Base-by-base conservation (phyloP, 441 rosid species). In the Gossypium davidsonii region DNA sequence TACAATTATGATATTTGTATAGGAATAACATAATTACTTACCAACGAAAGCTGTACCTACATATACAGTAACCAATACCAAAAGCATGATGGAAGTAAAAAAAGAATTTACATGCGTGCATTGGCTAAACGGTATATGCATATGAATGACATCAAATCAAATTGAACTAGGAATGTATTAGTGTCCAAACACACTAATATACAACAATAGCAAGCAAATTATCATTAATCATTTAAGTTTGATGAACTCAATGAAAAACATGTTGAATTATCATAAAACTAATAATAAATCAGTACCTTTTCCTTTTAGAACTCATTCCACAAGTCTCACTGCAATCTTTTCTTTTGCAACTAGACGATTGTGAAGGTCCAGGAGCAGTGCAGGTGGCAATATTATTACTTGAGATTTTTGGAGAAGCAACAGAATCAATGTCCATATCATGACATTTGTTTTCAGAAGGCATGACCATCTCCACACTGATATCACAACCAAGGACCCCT, bases 281-380 rank as follows among this genome's bases (percentile, higher is more conserved):
- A 74, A 46, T 37, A 20, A 57, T 55, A 63, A 25, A 63, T 69
- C 4, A 66, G 73, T 77, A 87, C 92, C 92, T 86, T 85, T 74
- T 75, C 72, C 76, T 82, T 68, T 85, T 84, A 26, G 72, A 77
- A 75, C 79, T 67, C 58, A 72, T 2, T 53, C 46, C 75, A 76
- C 79, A 67, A 46, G 69, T 73, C 76, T 77, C 79, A 3, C 5
- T 61, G 61, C 44, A 25, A 71, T 59, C 31, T 34, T 28, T 76
- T 31, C 39, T 74, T 71, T 69, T 48, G 20, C 51, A 26, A 21
- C 23, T 44, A 71, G 78, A 62, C 12, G 68, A 60, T 17, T 72
- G 69, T 48, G 17, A 67, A 71, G 67, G 25, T 12, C 23, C 31
- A 28, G 74, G 66, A 18, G 60, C 79, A 44, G 25, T 65, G 9